Conservation (phyloP, 1,284 basidiomycete species). For the Fomitiporia mediterranea region DNA sequence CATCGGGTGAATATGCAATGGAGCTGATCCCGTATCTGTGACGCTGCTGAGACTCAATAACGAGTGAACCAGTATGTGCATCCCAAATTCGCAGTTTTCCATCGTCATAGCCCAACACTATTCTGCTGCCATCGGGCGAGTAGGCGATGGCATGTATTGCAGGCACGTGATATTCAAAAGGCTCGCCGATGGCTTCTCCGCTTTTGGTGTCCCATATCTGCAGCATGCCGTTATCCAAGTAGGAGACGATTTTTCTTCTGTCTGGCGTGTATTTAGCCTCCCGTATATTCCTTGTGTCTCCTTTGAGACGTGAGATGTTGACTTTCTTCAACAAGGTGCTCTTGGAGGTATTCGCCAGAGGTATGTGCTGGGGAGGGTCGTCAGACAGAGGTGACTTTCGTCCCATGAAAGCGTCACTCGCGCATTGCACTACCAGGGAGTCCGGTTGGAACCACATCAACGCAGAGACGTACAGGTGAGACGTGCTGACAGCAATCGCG, state of each 20-base stretch:
- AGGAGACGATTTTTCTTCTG: not conserved
- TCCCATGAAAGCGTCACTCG: too few relatives aligned
- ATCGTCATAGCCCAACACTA: conserved; percentile 23
- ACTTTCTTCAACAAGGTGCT: not conserved
- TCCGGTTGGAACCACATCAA: conserved; percentile 14
- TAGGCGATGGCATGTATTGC: conserved; percentile 1
- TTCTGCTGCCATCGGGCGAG: conserved; percentile 22
- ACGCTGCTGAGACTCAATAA: conserved; percentile 2
- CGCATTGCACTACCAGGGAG: not conserved
- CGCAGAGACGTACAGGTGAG: not conserved
- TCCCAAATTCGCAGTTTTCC: conserved; percentile 21
- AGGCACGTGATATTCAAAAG: not conserved
- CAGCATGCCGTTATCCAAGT: too few relatives aligned
- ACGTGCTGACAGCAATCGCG: not conserved
- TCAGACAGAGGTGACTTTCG: too few relatives aligned
- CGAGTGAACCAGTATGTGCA: conserved; percentile 8
- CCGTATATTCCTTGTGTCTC: not conserved
- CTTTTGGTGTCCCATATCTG: conserved; percentile 16
- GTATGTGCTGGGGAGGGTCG: too few relatives aligned
- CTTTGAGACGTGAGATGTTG: not conserved
- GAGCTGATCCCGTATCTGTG: conserved; percentile 13
- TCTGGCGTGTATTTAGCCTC: not conserved
- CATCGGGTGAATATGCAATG: conserved; percentile 17
- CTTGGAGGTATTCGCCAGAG: too few relatives aligned
- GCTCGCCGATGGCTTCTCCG: not conserved